Conservation (phyloP, 345 rosid genomes). For the Moringa oleifera region DNA sequence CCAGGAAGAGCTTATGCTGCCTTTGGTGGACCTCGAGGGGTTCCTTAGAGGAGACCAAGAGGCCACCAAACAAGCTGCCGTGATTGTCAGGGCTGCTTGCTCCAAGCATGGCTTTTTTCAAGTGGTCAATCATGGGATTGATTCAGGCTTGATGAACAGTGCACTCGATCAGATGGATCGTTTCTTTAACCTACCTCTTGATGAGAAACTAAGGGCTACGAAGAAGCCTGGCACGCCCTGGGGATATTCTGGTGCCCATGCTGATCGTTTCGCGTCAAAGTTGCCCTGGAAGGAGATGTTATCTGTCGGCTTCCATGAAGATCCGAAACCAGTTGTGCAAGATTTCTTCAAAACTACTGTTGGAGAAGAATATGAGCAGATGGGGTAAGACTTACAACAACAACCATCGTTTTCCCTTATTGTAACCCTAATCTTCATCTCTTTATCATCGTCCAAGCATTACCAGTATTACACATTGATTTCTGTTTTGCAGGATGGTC, state of each 20-base stretch:
- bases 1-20: conserved; percentile 34
- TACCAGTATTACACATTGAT: conserved; percentile 32
- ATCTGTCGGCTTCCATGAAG: conserved; percentile 24
- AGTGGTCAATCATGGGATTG: conserved; percentile 59
- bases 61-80: conserved; percentile 25
- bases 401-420: neutral
- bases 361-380: conserved; percentile 29
- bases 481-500: no score
- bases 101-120: conserved; percentile 56
- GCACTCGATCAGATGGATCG: conserved; percentile 25
- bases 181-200: conserved; percentile 31
- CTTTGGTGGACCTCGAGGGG: conserved; percentile 40
- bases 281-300: conserved; percentile 73
- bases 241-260: conserved; percentile 44
- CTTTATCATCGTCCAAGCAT: neutral
- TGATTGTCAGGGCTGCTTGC: conserved; percentile 39
- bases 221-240: conserved; percentile 21
- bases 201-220: conserved; percentile 26
- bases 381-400: conserved; percentile 28
- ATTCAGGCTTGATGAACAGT: conserved; percentile 23
- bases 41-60: conserved; percentile 37
- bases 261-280: conserved; percentile 43
- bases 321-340: conserved; percentile 18
- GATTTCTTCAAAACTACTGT: conserved; percentile 29
- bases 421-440: neutral